Conservation (phyloP, 805 yeast species). For the Nakazawaea populi region DNA sequence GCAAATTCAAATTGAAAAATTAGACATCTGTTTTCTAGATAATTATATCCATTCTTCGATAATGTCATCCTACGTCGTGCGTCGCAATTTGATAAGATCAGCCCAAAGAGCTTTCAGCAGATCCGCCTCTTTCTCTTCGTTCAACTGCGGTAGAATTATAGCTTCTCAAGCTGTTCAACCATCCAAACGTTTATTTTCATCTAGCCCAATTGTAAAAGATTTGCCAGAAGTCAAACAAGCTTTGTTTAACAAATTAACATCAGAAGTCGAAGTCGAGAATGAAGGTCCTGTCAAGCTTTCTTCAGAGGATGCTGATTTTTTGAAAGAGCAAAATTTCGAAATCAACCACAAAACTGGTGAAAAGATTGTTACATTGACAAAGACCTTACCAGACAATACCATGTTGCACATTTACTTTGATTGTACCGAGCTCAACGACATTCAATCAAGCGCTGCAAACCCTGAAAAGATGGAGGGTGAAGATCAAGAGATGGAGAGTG, state of each 20-base stretch:
- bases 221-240: conserved; percentile 1
- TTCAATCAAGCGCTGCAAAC: not conserved
- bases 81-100: not conserved
- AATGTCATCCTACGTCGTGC: not conserved
- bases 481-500: not conserved
- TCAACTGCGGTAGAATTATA: not conserved
- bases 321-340: conserved; percentile 1
- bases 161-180: not conserved
- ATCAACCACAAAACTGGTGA: conserved; percentile 9
- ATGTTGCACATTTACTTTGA: conserved; percentile 10
- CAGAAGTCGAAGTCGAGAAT: conserved; percentile 1
- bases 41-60: not conserved
- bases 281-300: conserved; percentile 1
- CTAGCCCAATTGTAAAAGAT: not conserved
- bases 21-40: too few species aligned
- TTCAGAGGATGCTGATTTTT: not conserved
- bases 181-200: not conserved
- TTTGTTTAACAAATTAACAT: not conserved
- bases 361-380: conserved; percentile 9
- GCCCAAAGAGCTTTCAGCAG: not conserved
- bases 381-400: conserved; percentile 1
- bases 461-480: not conserved
- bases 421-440: conserved; percentile 9
- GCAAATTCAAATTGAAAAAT: too few species aligned
- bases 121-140: not conserved